phyloP scores from a whole-genome alignment of 495 filamentous ascomycete genomes.

The Jackrogersella minutella region DNA sequence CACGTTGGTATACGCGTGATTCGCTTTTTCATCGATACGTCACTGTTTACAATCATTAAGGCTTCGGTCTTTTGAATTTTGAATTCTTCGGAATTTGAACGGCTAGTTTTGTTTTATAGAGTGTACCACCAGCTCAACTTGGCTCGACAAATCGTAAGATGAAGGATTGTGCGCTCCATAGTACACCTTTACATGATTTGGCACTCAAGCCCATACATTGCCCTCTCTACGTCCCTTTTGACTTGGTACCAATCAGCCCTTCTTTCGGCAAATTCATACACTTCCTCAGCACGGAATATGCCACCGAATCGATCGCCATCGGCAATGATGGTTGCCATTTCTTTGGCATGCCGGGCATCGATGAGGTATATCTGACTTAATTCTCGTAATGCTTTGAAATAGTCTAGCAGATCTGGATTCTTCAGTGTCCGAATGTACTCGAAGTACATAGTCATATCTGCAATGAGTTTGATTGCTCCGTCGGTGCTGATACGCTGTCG shows the following conservation, averaged over 20 bases:
- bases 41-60: too few species aligned
- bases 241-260: constrained; percentile 94
- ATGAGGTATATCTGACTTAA: constrained; percentile 96
- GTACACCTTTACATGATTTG: constrained; percentile 71
- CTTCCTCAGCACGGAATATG: constrained; percentile 93
- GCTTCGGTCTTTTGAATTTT: background rate
- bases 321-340: constrained; percentile 93
- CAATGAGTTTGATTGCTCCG: constrained; percentile 91
- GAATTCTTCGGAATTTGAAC: background rate
- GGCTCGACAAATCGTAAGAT: background rate
- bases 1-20: too few species aligned
- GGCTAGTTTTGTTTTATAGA: background rate
- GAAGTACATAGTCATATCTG: constrained; percentile 94
- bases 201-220: constrained; percentile 97
- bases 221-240: constrained; percentile 86
- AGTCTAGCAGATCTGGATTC: constrained; percentile 82
- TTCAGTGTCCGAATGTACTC: constrained; percentile 80
- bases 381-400: constrained; percentile 92
- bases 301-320: constrained; percentile 89
- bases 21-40: too few species aligned
- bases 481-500: constrained; percentile 90
- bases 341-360: constrained; percentile 85
- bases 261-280: constrained; percentile 95
- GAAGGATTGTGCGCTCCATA: background rate
- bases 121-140: background rate